Evolutionary conservation across 1,139 yeast species (phyloP).

Genomic region (Yamadazyma dendronema): DNA sequence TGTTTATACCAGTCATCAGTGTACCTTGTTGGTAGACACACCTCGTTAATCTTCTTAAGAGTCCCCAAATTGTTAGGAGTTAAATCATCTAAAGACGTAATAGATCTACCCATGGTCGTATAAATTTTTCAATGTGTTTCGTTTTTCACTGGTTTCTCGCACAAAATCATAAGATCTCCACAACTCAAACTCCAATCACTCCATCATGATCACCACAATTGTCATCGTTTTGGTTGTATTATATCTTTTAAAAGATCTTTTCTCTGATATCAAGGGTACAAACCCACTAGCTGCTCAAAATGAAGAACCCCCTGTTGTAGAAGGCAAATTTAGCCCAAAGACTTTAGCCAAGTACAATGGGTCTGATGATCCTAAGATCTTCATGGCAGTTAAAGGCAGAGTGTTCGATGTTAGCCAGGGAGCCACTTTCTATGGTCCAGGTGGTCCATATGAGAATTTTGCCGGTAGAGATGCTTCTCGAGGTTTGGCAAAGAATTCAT

Average conservation of each 20-base stretch:
- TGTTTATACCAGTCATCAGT: conserved; percentile 46
- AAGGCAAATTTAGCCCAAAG: conserved; percentile 77
- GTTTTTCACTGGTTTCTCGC: too few species aligned
- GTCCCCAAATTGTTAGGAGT: conserved; percentile 56
- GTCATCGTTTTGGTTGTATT: conserved; percentile 22
- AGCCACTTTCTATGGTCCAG: conserved; percentile 89
- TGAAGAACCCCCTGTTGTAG: conserved; percentile 59
- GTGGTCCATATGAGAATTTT: conserved; percentile 92
- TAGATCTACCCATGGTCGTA: conserved; percentile 25
- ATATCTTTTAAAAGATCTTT: conserved; percentile 23
- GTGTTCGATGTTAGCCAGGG: conserved; percentile 87
- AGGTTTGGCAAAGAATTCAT: conserved; percentile 88
- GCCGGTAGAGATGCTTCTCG: conserved; percentile 97
- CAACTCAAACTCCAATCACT: not conserved
- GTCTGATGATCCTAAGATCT: conserved; percentile 69
- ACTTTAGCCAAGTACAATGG: conserved; percentile 79
- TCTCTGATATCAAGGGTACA: conserved; percentile 17
- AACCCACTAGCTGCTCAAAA: conserved; percentile 12
- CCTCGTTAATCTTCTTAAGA: conserved; percentile 48
- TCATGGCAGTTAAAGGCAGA: conserved; percentile 78
- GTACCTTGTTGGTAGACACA: conserved; percentile 41
- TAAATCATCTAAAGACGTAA: conserved; percentile 52
- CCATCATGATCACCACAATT: conserved; percentile 24
- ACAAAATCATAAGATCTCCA: conserved; percentile 2
- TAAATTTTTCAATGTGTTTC: too few species aligned